phyloP scores from a whole-genome alignment of 1,284 basidiomycete species.

The Ceraceosorus bombacis region DNA sequence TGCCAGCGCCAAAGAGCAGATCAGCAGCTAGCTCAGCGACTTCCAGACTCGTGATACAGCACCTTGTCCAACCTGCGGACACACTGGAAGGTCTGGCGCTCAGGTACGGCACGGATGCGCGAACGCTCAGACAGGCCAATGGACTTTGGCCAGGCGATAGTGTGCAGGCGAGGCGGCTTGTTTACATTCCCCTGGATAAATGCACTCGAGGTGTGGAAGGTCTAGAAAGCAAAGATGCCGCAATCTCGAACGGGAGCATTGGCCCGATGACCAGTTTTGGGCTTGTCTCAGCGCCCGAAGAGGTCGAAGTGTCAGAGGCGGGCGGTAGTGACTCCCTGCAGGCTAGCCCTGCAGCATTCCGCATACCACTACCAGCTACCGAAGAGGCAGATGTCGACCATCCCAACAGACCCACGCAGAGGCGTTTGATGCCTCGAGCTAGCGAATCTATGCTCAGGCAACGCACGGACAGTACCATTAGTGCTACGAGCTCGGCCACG shows the following conservation, averaged over 20 bases:
- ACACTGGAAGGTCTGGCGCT: constrained; percentile 37
- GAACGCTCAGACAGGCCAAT: constrained; percentile 37
- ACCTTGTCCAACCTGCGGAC: constrained; percentile 33
- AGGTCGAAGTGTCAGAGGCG: neutral
- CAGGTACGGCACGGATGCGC: constrained; percentile 42
- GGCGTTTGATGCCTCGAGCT: neutral
- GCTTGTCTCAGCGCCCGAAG: neutral
- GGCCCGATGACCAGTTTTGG: no score
- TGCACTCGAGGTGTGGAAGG: constrained; percentile 23
- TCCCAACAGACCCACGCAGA: neutral
- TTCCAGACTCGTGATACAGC: constrained; percentile 31
- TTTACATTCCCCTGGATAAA: constrained; percentile 42
- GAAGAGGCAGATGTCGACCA: no score
- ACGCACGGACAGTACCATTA: no score
- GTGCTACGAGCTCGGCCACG: neutral
- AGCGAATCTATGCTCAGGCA: neutral
- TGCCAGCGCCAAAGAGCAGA: constrained; percentile 2
- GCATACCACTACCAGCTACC: no score
- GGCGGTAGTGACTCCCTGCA: neutral
- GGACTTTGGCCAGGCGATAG: constrained; percentile 45
- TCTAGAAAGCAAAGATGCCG: no score
- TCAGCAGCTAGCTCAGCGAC: constrained; percentile 1
- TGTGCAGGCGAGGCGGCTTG: constrained; percentile 36
- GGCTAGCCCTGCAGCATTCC: neutral
- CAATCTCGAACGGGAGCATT: no score